Evolutionary conservation across 306 rosid genomes (phyloP).

Genomic region (Corylus heterophylla): DNA sequence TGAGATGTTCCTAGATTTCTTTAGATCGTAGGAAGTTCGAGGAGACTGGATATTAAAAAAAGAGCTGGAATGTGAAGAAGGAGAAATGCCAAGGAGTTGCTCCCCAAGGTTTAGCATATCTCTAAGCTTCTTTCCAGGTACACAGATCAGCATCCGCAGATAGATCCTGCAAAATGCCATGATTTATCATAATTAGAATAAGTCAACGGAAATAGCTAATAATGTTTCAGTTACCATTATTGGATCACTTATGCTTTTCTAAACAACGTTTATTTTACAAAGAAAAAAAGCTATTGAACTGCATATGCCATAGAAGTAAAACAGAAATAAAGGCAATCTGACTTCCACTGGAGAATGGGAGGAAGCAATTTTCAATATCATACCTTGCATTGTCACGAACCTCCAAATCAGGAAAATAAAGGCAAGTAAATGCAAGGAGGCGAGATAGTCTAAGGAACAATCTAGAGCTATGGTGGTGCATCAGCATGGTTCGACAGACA

Average conservation of each 20-base stretch:
- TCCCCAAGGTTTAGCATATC: constrained; percentile 75
- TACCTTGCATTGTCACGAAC: constrained; percentile 97
- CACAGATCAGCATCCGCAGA: constrained; percentile 82
- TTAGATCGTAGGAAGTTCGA: constrained; percentile 62
- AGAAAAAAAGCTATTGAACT: neutral
- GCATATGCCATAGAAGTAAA: neutral
- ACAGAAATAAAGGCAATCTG: constrained; percentile 4
- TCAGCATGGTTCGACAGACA: constrained; percentile 82
- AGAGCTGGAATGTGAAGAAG: constrained; percentile 64
- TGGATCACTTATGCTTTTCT: constrained; percentile 15
- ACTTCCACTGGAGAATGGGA: neutral
- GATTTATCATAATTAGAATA: neutral
- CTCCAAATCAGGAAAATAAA: constrained; percentile 92
- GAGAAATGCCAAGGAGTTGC: constrained; percentile 62
- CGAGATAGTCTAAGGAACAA: constrained; percentile 81
- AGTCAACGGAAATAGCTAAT: constrained; percentile 3
- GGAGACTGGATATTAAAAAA: constrained; percentile 75
- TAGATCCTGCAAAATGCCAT: constrained; percentile 68
- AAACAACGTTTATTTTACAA: constrained; percentile 13
- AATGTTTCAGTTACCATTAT: neutral
- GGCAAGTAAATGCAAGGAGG: constrained; percentile 78
- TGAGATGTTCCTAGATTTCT: constrained; percentile 57
- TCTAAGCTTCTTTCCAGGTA: constrained; percentile 92
- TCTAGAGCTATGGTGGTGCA: constrained; percentile 87
- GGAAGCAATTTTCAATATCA: neutral